A percentile compares a stretch with the other conserved stretches of the same genome.
phyloP scores from a whole-genome alignment of 2,329 filamentous ascomycete genomes.

The Shiraia bambusicola region DNA sequence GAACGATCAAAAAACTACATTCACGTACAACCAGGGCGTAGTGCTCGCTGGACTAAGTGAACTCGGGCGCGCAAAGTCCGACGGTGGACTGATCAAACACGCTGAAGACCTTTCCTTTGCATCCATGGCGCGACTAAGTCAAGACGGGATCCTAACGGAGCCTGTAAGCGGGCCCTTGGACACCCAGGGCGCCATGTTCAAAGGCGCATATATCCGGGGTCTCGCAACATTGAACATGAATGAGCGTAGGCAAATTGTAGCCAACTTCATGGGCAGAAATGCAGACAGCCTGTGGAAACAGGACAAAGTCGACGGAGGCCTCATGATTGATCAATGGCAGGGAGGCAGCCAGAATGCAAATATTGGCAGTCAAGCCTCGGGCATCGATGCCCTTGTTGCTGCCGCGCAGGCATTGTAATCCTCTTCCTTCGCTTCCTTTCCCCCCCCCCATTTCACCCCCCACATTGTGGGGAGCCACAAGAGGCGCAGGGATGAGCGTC shows the following conservation, averaged over 20 bases:
- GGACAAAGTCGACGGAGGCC: constrained; percentile 42
- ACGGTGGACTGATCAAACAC: constrained; percentile 23
- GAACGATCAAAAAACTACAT: constrained; percentile 56
- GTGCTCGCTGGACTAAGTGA: constrained; percentile 59
- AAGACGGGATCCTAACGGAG: constrained; percentile 40
- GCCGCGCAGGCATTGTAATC: constrained; percentile 21
- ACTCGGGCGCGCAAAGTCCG: constrained; percentile 49
- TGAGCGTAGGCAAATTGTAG: constrained; percentile 20
- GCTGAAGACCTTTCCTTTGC: constrained; percentile 33
- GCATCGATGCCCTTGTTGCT: constrained; percentile 66
- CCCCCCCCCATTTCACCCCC: too few relatives aligned
- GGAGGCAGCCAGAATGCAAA: constrained; percentile 55
- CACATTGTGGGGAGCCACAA: too few relatives aligned
- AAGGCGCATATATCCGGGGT: constrained; percentile 42
- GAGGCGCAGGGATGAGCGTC: too few relatives aligned
- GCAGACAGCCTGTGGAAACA: constrained; percentile 36
- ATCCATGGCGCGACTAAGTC: constrained; percentile 26
- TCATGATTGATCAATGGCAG: constrained; percentile 61
- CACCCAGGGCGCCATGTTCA: constrained; percentile 38
- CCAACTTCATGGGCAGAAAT: constrained; percentile 37
- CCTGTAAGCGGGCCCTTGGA: constrained; percentile 24
- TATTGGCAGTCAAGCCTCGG: constrained; percentile 63
- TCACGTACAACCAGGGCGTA: constrained; percentile 62
- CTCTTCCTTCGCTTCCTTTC: too few relatives aligned
- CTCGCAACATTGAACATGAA: constrained; percentile 33